These are phyloP conservation scores for Xylariaceae sp. DNA, from an alignment of 2,329 filamentous ascomycete genomes.

Conservation along the genomic window DNA sequence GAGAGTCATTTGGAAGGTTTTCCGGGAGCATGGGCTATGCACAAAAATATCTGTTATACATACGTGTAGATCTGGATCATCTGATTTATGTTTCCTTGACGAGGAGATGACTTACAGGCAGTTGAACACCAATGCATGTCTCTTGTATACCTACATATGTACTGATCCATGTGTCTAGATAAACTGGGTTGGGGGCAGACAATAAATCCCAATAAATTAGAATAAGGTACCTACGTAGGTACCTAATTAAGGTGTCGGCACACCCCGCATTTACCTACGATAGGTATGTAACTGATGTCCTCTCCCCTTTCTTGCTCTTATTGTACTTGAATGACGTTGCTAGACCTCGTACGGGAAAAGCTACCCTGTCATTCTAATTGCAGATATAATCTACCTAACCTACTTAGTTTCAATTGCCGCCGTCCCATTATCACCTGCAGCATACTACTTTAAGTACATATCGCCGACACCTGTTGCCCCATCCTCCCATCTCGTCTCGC, in stretches of 20 bases:
- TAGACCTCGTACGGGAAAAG: conserved; percentile 6
- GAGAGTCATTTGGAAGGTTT: background rate
- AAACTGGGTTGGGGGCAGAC: background rate
- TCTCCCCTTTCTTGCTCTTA: conserved; percentile 2
- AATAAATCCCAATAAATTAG: too few species aligned
- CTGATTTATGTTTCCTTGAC: background rate
- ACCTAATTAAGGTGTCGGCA: background rate
- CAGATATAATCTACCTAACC: background rate
- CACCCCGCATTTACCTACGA: background rate
- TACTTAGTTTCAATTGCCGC: conserved; percentile 12
- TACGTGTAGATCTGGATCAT: background rate
- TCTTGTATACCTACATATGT: background rate
- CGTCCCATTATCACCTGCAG: conserved; percentile 19
- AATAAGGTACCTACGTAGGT: too few species aligned
- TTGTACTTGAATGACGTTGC: conserved; percentile 17
- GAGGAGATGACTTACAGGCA: background rate
- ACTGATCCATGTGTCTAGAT: too few species aligned
- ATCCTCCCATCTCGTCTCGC: background rate
- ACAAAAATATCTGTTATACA: background rate
- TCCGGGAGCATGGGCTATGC: background rate
- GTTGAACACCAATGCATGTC: background rate
- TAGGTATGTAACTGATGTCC: background rate
- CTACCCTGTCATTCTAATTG: background rate
- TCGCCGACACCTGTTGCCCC: background rate
- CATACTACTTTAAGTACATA: background rate